Conservation (phyloP, 768 basidiomycete genomes). For the Boletus fagicola region DNA sequence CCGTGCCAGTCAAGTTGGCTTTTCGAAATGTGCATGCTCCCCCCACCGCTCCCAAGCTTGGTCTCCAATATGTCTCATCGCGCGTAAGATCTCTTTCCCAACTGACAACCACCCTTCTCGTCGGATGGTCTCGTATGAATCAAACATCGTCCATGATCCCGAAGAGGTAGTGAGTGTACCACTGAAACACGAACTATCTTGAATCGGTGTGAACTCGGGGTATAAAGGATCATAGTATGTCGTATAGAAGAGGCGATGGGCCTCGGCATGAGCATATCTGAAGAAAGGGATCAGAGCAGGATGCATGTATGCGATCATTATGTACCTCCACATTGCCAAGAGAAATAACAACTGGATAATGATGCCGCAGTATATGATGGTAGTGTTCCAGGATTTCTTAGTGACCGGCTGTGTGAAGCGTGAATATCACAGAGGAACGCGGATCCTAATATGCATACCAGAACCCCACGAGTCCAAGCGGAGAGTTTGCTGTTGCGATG, state of each 20-base stretch:
- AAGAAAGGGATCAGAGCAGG: constrained; percentile 23
- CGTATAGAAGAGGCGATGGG: constrained; percentile 61
- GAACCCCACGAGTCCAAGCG: constrained; percentile 36
- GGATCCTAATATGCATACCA: constrained; percentile 34
- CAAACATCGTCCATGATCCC: constrained; percentile 38
- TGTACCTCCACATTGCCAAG: constrained; percentile 59
- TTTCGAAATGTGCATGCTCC: constrained; percentile 27
- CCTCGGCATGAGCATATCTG: constrained; percentile 45
- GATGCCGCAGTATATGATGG: constrained; percentile 37
- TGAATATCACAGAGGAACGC: constrained; percentile 5
- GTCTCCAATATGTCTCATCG: constrained; percentile 37
- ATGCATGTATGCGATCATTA: constrained; percentile 1
- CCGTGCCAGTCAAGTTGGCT: constrained; percentile 27
- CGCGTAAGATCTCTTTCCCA: constrained; percentile 38
- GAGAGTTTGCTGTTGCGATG: constrained; percentile 34
- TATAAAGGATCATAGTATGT: constrained; percentile 79
- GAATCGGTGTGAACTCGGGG: constrained; percentile 62
- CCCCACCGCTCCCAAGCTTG: constrained; percentile 47
- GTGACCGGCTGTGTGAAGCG: constrained; percentile 19
- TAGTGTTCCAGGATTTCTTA: constrained; percentile 26
- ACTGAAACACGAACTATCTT: constrained; percentile 24
- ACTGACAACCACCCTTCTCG: constrained; percentile 43
- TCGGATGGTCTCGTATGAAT: constrained; percentile 38
- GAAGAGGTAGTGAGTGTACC: constrained; percentile 37
- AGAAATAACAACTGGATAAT: constrained; percentile 47